A percentile compares a stretch with the other conserved stretches of the same genome.
phyloP scores from a whole-genome alignment of 345 rosid genomes.

The Streptanthus diversifolius region DNA sequence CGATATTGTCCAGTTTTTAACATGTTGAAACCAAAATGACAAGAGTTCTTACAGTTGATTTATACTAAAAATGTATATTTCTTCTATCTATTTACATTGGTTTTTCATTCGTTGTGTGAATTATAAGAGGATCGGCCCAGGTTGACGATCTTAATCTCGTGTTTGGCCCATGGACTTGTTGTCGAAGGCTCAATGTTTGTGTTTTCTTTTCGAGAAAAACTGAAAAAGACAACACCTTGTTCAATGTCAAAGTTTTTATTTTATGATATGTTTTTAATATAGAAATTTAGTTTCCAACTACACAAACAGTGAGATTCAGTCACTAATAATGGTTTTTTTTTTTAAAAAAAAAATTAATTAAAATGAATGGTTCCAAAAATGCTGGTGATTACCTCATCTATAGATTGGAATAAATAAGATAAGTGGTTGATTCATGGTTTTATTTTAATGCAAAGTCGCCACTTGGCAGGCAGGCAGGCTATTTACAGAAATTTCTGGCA shows the following conservation, averaged over 20 bases:
- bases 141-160: not conserved
- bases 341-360: not conserved
- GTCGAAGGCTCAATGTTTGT: not conserved
- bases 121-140: too few species aligned
- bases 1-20: conserved; percentile 18
- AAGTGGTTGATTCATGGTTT: not conserved
- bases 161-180: not conserved
- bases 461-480: not conserved
- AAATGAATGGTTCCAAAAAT: not conserved
- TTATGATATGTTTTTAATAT: not conserved
- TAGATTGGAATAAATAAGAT: not conserved
- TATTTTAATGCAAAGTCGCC: not conserved
- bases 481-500: not conserved
- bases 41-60: conserved; percentile 12
- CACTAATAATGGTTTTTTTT: too few species aligned
- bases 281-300: not conserved
- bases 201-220: too few species aligned
- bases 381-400: not conserved
- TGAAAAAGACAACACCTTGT: too few species aligned
- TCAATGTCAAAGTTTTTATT: not conserved
- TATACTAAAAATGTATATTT: conserved; percentile 9
- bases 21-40: conserved; percentile 15
- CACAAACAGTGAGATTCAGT: not conserved
- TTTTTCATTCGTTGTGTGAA: not conserved
- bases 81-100: not conserved